phyloP scores from a whole-genome alignment of 2,329 filamentous ascomycete species.

The Diplodia intermedia region DNA sequence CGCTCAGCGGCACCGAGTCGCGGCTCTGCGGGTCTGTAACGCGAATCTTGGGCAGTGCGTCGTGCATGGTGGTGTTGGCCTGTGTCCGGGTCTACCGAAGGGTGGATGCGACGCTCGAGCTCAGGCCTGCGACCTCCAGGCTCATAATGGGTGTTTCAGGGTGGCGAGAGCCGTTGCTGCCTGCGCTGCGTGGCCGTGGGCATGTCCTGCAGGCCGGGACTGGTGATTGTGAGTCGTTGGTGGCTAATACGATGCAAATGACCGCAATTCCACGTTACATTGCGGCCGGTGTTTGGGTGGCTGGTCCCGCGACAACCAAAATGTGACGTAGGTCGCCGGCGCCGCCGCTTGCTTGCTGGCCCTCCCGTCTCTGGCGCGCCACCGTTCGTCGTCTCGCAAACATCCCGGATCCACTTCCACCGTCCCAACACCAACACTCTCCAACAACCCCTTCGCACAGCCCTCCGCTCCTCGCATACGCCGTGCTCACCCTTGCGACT shows the following conservation, averaged over 20 bases:
- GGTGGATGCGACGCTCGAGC: conserved; percentile 20
- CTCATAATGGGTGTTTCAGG: conserved; percentile 32
- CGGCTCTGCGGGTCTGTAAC: conserved; percentile 52
- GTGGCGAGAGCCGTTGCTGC: conserved; percentile 17
- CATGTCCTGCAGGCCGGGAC: conserved; percentile 13
- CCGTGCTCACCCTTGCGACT: not conserved
- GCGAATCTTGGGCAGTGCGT: conserved; percentile 53
- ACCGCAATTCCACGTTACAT: conserved; percentile 31
- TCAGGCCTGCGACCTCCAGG: conserved; percentile 12
- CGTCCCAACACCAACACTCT: conserved; percentile 9
- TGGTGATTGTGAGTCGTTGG: conserved; percentile 23
- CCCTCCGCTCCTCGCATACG: conserved; percentile 5
- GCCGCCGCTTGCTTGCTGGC: not conserved
- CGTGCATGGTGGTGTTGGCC: conserved; percentile 43
- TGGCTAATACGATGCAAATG: conserved; percentile 29
- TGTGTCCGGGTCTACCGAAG: conserved; percentile 17
- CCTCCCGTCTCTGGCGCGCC: not conserved
- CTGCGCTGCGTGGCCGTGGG: conserved; percentile 10
- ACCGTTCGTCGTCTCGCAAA: conserved; percentile 10
- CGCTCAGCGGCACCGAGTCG: conserved; percentile 41
- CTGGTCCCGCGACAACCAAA: not conserved
- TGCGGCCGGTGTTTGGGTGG: conserved; percentile 23
- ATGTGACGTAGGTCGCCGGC: conserved; percentile 10
- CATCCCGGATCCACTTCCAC: conserved; percentile 5
- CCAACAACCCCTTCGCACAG: not conserved